These are phyloP conservation scores for Deuterostichococcus epilithicus DNA, from an alignment of 139 green algal genomes.

Conservation along the genomic window DNA sequence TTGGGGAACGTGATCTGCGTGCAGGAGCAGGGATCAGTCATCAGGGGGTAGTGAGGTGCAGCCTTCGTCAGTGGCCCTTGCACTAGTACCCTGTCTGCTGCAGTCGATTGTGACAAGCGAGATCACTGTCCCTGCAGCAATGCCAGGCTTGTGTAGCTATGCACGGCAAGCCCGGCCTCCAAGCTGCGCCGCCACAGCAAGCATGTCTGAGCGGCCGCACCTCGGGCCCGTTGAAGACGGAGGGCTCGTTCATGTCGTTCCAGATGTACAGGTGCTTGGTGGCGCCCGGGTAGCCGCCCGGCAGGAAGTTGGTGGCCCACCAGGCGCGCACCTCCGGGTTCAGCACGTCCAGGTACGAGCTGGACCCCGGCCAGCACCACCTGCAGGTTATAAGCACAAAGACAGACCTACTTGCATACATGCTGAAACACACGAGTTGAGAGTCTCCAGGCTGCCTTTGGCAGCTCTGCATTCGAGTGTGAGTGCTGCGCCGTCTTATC, in stretches of 20 bases:
- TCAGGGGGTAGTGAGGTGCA: no score
- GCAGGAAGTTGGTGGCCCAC: constrained; percentile 87
- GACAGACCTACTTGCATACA: no score
- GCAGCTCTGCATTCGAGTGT: no score
- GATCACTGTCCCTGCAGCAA: no score
- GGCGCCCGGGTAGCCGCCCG: constrained; percentile 78
- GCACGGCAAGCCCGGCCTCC: no score
- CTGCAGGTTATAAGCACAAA: constrained; percentile 32
- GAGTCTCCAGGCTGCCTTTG: background rate
- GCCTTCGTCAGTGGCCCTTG: no score
- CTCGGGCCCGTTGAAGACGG: constrained; percentile 98
- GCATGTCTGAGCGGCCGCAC: constrained; percentile 28
- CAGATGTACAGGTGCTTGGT: constrained; percentile 95
- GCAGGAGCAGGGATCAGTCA: background rate
- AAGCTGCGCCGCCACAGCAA: no score
- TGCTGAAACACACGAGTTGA: background rate
- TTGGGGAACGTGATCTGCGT: constrained; percentile 86
- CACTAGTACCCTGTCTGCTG: no score
- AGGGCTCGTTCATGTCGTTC: constrained; percentile 99
- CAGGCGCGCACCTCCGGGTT: constrained; percentile 78
- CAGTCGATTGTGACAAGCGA: no score
- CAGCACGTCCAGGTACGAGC: constrained; percentile 91
- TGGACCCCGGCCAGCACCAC: constrained; percentile 95
- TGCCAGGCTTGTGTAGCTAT: no score
- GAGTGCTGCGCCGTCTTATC: no score